These are phyloP conservation scores for Albizia julibrissin DNA, from an alignment of 306 rosid genomes.

Conservation along the genomic window DNA sequence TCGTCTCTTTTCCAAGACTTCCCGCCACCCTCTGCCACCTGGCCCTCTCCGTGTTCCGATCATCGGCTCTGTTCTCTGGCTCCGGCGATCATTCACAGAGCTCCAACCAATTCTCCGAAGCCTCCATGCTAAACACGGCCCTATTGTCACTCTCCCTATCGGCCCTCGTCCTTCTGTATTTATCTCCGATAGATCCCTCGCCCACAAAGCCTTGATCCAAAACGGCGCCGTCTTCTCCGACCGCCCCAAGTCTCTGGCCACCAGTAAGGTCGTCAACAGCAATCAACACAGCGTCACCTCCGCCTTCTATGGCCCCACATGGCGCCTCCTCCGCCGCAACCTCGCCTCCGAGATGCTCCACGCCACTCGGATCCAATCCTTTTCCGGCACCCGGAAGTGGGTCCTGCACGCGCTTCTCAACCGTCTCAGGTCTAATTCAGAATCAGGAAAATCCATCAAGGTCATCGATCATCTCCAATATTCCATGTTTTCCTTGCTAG, in stretches of 20 bases:
- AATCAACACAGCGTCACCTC: conserved; percentile 6
- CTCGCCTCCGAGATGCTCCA: conserved; percentile 16
- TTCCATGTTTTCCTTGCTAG: conserved; percentile 10
- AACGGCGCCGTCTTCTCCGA: conserved; percentile 12
- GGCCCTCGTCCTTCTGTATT: background rate
- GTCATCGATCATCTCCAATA: conserved; percentile 6
- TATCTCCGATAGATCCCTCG: background rate
- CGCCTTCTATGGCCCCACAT: background rate
- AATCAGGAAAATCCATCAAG: background rate
- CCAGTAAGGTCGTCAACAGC: background rate
- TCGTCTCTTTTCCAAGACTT: no score
- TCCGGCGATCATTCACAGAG: background rate
- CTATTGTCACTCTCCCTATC: conserved; percentile 10
- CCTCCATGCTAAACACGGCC: conserved; percentile 13
- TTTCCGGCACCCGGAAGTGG: background rate
- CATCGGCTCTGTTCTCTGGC: background rate
- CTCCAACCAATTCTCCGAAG: background rate
- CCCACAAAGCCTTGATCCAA: conserved; percentile 13
- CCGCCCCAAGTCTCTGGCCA: background rate
- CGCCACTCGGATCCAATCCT: background rate
- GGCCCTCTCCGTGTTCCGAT: background rate
- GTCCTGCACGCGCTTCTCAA: background rate
- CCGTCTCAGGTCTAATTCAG: background rate
- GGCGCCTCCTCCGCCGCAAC: conserved; percentile 17
- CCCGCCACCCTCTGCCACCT: conserved; percentile 6